Evolutionary conservation across 768 basidiomycete genomes (phyloP), one percentile per base, ranked within the genome.

Genomic region (Suillus decipiens): DNA sequence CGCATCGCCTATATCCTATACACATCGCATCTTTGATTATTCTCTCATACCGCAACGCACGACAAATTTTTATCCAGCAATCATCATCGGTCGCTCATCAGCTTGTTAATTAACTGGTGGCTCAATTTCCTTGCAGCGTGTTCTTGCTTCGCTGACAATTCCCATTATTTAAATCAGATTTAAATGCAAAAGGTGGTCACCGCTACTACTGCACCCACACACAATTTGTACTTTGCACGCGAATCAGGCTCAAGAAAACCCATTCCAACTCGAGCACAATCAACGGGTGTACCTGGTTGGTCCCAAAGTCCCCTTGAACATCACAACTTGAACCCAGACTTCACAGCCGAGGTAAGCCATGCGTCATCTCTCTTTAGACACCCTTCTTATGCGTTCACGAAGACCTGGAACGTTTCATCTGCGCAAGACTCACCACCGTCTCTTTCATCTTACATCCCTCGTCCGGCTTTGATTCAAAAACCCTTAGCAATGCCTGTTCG

Each of bases 171-270:
- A 67, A 66, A 34, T 69, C 70, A 79, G 74, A 78, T 84, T 85
- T 84, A 84, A 84, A 89, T 89, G 87, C 85, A 84, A 83, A 82
- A 84, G 79, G 81, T 83, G 81, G 85, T 87, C 78, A 82, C 85
- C 81, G 77, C 83, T 71, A 72, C 80, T 79, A 79, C 83, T 66
- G 79, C 78, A 72, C 61, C 75, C 63, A 67, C 64, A 63, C 66
- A 75, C 74, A 74, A 65, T 72, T 54, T 71, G 72, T 75, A 75
- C 68, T 59, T 64, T 74, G 74, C 74, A 76, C 71, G 70, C 71
- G 74, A 75, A 76, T 75, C 75, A 70, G 74, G 68, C 43, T 65
- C 72, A 69, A 69, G 72, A 64, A 71, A 70, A 74, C 68, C 71
- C 48, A 68, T 70, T 33, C 61, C 72, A n/a, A 53, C 65, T 57